These are phyloP conservation scores for Suhomyces anneliseae DNA, from an alignment of 1,139 yeast species.

Conservation along the genomic window DNA sequence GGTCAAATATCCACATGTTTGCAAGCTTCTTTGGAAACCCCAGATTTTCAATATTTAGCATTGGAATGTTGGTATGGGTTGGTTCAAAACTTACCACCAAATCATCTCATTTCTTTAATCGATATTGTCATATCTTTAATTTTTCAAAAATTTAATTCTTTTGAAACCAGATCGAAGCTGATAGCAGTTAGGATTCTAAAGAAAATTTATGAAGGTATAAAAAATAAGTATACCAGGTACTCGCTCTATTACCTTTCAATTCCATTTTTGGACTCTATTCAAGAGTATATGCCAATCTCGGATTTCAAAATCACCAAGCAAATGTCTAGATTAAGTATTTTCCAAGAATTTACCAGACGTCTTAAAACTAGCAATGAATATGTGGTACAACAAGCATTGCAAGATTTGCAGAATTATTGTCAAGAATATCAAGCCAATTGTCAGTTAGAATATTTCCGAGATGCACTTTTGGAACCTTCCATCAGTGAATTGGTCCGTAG, in stretches of 20 bases:
- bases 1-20: conserved; percentile 89
- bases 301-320: conserved; percentile 28
- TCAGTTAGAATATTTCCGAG: conserved; percentile 38
- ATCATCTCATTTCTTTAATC: conserved; percentile 50
- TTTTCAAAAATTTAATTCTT: conserved; percentile 62
- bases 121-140: conserved; percentile 47
- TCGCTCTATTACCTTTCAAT: conserved; percentile 51
- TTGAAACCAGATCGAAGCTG: conserved; percentile 47
- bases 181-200: conserved; percentile 49
- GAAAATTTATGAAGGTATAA: conserved; percentile 37
- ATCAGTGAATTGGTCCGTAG: conserved; percentile 52
- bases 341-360: conserved; percentile 56
- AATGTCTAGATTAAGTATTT: conserved; percentile 22
- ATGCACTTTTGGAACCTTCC: conserved; percentile 29
- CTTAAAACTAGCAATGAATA: conserved; percentile 68
- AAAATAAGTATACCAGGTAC: conserved; percentile 38
- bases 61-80: conserved; percentile 67
- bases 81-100: conserved; percentile 49
- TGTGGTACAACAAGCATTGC: conserved; percentile 76
- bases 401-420: conserved; percentile 60
- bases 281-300: conserved; percentile 17
- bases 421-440: conserved; percentile 48
- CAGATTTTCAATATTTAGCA: conserved; percentile 61
- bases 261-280: conserved; percentile 32
- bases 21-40: conserved; percentile 72